Percentiles rank a stretch among this genome's conserved stretches.
Evolutionary conservation across 2,329 filamentous ascomycete genomes (phyloP).

Genomic region (Penicillium sp.): DNA sequence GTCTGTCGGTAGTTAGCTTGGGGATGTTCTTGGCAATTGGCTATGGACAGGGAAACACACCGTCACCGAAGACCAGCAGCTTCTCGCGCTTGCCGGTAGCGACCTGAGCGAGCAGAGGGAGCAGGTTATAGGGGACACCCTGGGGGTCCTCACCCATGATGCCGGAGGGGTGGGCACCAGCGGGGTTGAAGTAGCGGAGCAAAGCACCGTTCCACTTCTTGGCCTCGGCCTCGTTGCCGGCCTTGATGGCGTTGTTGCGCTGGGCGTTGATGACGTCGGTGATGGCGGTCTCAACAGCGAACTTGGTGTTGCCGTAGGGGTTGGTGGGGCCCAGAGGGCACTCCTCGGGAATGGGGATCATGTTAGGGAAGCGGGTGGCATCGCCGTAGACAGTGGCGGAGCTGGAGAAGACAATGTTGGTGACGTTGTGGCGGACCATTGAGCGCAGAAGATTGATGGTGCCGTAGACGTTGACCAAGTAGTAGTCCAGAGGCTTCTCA

Average conservation of each 20-base stretch:
- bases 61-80: constrained; percentile 88
- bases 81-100: constrained; percentile 93
- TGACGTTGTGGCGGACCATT: constrained; percentile 86
- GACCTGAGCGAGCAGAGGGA: constrained; percentile 90
- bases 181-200: constrained; percentile 96
- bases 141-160: constrained; percentile 98
- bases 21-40: no score
- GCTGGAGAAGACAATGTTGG: constrained; percentile 97
- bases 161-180: constrained; percentile 86
- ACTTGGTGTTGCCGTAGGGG: constrained; percentile 95
- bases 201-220: constrained; percentile 90
- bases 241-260: constrained; percentile 75
- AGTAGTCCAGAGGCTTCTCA: constrained; percentile 95
- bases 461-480: constrained; percentile 91
- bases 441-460: constrained; percentile 79
- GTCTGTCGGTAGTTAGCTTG: constrained; percentile 52
- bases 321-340: constrained; percentile 97
- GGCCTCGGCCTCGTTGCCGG: constrained; percentile 61
- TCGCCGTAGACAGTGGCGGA: constrained; percentile 98
- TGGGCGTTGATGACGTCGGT: constrained; percentile 85
- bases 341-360: constrained; percentile 97
- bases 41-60: constrained; percentile 46
- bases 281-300: constrained; percentile 85
- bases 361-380: constrained; percentile 89
- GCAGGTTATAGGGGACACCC: constrained; percentile 90